phyloP scores from a whole-genome alignment of 2,329 filamentous ascomycete species.

The Aspergillus novoparasiticus region DNA sequence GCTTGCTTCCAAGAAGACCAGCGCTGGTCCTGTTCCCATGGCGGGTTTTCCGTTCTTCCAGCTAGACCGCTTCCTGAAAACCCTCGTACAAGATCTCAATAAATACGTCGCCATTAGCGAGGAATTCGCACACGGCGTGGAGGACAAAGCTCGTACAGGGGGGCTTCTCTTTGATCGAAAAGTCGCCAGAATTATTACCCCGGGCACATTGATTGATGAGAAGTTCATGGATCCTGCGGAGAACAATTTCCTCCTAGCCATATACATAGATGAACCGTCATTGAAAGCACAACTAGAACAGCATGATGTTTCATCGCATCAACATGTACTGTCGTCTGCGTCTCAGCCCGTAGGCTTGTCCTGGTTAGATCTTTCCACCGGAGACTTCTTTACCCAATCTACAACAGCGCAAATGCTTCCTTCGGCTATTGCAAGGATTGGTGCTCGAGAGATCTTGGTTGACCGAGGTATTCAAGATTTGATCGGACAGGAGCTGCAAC shows the following conservation, averaged over 20 bases:
- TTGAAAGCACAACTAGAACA: conserved; percentile 24
- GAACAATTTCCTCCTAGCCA: conserved; percentile 88
- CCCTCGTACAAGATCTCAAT: conserved; percentile 85
- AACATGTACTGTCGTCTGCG: conserved; percentile 33
- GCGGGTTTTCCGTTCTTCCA: conserved; percentile 93
- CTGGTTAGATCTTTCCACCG: conserved; percentile 94
- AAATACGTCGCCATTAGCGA: conserved; percentile 93
- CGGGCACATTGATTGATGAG: conserved; percentile 94
- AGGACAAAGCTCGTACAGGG: conserved; percentile 71
- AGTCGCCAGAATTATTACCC: conserved; percentile 86
- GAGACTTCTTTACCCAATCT: conserved; percentile 85
- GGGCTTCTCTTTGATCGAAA: conserved; percentile 81
- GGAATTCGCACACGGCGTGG: conserved; percentile 76
- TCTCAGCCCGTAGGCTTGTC: conserved; percentile 70
- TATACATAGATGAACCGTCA: conserved; percentile 59
- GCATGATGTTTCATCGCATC: conserved; percentile 24
- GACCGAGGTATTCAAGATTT: conserved; percentile 63
- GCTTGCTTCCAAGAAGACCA: conserved; percentile 78
- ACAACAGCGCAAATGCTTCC: conserved; percentile 71
- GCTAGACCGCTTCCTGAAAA: conserved; percentile 88
- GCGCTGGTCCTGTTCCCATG: conserved; percentile 80
- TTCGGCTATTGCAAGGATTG: conserved; percentile 80
- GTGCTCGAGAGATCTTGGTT: conserved; percentile 81
- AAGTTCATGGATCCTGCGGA: conserved; percentile 93
- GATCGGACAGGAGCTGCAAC: conserved; percentile 64